Percentiles rank a stretch among this genome's conserved stretches.
Conservation (phyloP, 169 alveolate species). For the Cryptosporidium canis region DNA sequence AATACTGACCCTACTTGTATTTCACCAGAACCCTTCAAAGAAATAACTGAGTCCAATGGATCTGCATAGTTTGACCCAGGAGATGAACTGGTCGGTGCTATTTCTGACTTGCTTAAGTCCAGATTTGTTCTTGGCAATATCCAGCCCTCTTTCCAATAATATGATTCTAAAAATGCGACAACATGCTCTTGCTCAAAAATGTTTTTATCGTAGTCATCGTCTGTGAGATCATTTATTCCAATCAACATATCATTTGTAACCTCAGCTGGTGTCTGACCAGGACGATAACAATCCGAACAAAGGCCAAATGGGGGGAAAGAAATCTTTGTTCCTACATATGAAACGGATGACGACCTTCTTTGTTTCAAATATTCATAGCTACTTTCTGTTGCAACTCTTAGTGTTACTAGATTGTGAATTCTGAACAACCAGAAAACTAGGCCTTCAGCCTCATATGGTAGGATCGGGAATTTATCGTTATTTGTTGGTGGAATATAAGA, state of each 20-base stretch:
- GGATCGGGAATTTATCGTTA: slow-evolving; percentile 25
- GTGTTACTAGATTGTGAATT: slow-evolving; percentile 56
- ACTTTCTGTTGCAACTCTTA: slow-evolving; percentile 50
- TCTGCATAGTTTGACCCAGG: neutral
- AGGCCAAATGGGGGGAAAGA: slow-evolving; percentile 46
- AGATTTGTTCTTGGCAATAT: slow-evolving; percentile 37
- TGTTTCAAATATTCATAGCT: slow-evolving; percentile 39
- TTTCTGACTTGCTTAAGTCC: slow-evolving; percentile 7
- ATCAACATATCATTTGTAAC: slow-evolving; percentile 42
- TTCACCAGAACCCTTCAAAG: slow-evolving; percentile 6
- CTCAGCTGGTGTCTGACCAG: slow-evolving; percentile 19
- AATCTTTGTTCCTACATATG: slow-evolving; percentile 40
- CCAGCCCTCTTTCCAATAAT: slow-evolving; percentile 68
- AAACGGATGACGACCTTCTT: slow-evolving; percentile 16
- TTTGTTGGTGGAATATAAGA: slow-evolving; percentile 29
- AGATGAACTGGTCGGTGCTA: neutral
- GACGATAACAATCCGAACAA: slow-evolving; percentile 30
- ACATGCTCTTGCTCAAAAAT: slow-evolving; percentile 36
- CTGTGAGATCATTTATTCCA: slow-evolving; percentile 13
- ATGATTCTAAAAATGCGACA: slow-evolving; percentile 44
- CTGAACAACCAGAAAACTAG: slow-evolving; percentile 57
- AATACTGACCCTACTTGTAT: slow-evolving; percentile 50
- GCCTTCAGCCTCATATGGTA: slow-evolving; percentile 46
- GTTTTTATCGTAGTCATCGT: slow-evolving; percentile 38
- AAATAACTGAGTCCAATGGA: slow-evolving; percentile 2